phyloP scores from a whole-genome alignment of 495 filamentous ascomycete species.

The Talaromyces adpressus region DNA sequence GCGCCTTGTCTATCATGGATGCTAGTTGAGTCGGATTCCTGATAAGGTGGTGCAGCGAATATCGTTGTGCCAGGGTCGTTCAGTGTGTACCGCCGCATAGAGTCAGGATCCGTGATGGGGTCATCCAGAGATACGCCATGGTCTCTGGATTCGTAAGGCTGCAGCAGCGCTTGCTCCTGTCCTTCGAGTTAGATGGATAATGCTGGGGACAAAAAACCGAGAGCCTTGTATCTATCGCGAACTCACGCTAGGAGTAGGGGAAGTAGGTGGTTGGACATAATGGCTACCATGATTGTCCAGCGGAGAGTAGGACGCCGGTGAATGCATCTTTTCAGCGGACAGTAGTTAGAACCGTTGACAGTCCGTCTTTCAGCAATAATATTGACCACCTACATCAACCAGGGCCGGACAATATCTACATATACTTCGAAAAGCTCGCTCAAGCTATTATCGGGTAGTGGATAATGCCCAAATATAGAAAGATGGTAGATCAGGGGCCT shows the following conservation, averaged over 20 bases:
- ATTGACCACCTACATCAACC: not conserved
- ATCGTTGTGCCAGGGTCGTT: constrained; percentile 27
- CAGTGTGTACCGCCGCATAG: constrained; percentile 29
- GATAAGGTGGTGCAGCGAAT: constrained; percentile 17
- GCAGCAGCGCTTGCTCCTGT: not conserved
- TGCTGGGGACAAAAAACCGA: too few relatives aligned
- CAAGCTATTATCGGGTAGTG: not conserved
- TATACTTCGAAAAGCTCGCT: not conserved
- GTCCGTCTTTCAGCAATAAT: not conserved
- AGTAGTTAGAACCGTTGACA: not conserved
- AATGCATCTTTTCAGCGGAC: too few relatives aligned
- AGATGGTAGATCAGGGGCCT: not conserved
- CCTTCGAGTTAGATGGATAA: not conserved
- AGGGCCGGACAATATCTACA: not conserved
- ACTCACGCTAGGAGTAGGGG: not conserved
- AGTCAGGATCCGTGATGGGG: constrained; percentile 19
- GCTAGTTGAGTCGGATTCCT: not conserved
- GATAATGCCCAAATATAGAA: not conserved
- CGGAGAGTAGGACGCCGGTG: not conserved
- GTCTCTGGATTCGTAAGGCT: not conserved
- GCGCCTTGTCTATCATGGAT: not conserved
- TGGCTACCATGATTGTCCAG: not conserved
- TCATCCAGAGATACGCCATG: not conserved
- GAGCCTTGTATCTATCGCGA: not conserved
- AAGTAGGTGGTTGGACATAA: not conserved